Percentiles rank a stretch among this genome's conserved stretches.
phyloP scores from a whole-genome alignment of 768 basidiomycete genomes.

The Hypholoma sublateritium region DNA sequence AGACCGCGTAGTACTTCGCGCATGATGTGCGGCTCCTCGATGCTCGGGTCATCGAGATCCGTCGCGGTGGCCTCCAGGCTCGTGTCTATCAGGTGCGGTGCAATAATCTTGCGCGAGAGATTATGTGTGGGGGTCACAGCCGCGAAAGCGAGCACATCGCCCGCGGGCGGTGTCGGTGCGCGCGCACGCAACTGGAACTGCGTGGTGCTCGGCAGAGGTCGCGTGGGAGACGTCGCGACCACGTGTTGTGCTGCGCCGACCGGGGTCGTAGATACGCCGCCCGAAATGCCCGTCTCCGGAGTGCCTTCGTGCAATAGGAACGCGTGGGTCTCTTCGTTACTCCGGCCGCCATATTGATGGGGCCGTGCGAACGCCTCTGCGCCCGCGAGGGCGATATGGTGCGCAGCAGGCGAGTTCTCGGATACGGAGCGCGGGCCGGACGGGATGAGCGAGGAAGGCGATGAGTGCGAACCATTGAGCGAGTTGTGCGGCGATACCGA shows the following conservation, averaged over 20 bases:
- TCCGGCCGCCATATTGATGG: neutral
- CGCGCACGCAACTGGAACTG: neutral
- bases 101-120: neutral
- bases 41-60: slow-evolving; percentile 26
- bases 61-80: neutral
- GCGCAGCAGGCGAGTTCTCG: neutral
- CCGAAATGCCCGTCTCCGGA: neutral
- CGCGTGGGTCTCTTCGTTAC: slow-evolving; percentile 14
- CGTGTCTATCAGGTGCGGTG: neutral
- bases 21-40: slow-evolving; percentile 28
- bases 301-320: slow-evolving; percentile 19
- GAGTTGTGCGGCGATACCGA: slow-evolving; percentile 24
- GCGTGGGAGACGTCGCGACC: neutral
- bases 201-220: neutral
- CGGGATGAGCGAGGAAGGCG: slow-evolving; percentile 22
- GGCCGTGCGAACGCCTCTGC: neutral
- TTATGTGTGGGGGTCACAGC: neutral
- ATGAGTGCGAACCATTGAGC: slow-evolving; percentile 9
- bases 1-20: slow-evolving; percentile 43
- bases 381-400: neutral
- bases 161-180: neutral
- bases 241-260: neutral
- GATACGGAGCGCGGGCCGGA: slow-evolving; percentile 6
- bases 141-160: neutral
- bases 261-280: neutral